phyloP scores from a whole-genome alignment of 2,329 filamentous ascomycete genomes.

The Geosmithia putterillii region DNA sequence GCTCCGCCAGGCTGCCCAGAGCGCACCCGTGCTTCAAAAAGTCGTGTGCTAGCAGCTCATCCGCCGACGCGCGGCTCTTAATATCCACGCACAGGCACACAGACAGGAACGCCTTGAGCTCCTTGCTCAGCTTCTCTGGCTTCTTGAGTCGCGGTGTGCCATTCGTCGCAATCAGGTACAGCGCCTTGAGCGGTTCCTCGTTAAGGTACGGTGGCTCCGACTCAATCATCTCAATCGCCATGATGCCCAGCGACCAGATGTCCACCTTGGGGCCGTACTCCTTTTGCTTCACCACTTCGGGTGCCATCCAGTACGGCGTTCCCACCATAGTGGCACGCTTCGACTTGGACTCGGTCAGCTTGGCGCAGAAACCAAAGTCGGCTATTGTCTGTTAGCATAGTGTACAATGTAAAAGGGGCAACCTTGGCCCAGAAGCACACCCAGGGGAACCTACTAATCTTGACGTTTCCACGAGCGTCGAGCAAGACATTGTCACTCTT shows the following conservation, averaged over 20 bases:
- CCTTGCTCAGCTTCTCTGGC: conserved; percentile 93
- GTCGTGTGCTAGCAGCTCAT: conserved; percentile 82
- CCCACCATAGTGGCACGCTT: conserved; percentile 99
- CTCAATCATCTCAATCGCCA: conserved; percentile 99
- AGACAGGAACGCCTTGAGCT: conserved; percentile 92
- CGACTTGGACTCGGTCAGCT: conserved; percentile 90
- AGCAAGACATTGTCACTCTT: conserved; percentile 98
- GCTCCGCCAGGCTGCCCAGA: conserved; percentile 67
- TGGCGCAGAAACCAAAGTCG: conserved; percentile 98
- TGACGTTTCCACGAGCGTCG: conserved; percentile 89
- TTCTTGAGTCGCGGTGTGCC: conserved; percentile 96
- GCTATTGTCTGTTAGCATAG: conserved; percentile 34
- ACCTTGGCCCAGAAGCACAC: no score
- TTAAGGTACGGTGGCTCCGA: conserved; percentile 96
- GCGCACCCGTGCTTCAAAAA: conserved; percentile 90
- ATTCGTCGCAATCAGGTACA: conserved; percentile 96
- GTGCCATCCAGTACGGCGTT: conserved; percentile 99
- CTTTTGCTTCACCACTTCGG: conserved; percentile 98
- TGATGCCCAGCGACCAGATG: conserved; percentile 97
- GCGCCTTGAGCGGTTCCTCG: conserved; percentile 91
- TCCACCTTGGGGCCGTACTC: conserved; percentile 98
- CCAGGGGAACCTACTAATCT: conserved; percentile 71
- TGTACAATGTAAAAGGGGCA: background rate
- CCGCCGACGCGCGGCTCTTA: conserved; percentile 81
- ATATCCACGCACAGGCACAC: conserved; percentile 96